Conservation (phyloP, 805 yeast genomes). For the Wickerhamiella australiensis region DNA sequence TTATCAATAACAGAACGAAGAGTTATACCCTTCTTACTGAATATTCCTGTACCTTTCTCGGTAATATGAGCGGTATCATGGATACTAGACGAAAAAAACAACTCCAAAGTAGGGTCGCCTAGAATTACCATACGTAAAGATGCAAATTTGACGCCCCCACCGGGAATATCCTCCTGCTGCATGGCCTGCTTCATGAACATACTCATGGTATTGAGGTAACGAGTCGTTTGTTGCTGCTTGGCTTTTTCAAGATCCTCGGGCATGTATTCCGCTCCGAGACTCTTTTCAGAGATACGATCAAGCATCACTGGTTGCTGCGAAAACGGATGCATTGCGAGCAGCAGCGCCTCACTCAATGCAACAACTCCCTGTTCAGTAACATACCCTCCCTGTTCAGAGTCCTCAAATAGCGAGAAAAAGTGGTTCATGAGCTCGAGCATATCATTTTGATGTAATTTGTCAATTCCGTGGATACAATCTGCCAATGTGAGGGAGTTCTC, state of each 20-base stretch:
- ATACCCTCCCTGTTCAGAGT: constrained; percentile 38
- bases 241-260: constrained; percentile 39
- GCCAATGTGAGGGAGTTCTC: constrained; percentile 47
- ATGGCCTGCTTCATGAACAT: constrained; percentile 76
- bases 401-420: constrained; percentile 67
- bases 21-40: constrained; percentile 36
- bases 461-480: constrained; percentile 62
- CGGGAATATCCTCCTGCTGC: constrained; percentile 34
- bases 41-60: constrained; percentile 34
- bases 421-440: constrained; percentile 66
- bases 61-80: constrained; percentile 53
- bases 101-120: constrained; percentile 88
- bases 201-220: constrained; percentile 80
- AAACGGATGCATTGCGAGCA: constrained; percentile 76
- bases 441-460: constrained; percentile 55
- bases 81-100: constrained; percentile 61
- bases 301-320: constrained; percentile 50
- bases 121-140: constrained; percentile 89
- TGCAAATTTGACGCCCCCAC: constrained; percentile 41
- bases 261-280: constrained; percentile 33
- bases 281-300: constrained; percentile 49
- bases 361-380: constrained; percentile 70
- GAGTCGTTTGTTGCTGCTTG: constrained; percentile 27
- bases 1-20: constrained; percentile 84
- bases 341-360: constrained; percentile 74